These are phyloP conservation scores for Yarrowia osloensis DNA, from an alignment of 805 yeast species.

Conservation along the genomic window DNA sequence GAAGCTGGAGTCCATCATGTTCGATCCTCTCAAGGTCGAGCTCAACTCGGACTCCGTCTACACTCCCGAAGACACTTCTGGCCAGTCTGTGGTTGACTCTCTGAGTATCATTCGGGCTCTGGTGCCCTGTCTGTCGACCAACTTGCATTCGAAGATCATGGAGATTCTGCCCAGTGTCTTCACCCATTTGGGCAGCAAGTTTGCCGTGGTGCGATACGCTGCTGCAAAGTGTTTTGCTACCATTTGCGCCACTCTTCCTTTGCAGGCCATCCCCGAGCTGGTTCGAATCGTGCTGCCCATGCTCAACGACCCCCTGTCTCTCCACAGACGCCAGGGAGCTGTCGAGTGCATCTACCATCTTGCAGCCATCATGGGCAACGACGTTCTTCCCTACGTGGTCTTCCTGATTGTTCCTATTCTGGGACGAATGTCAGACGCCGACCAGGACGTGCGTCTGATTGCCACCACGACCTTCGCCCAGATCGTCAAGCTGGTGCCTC, in stretches of 20 bases:
- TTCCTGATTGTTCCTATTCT: slow-evolving; percentile 93
- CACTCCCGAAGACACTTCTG: slow-evolving; percentile 50
- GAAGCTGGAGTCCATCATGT: slow-evolving; percentile 62
- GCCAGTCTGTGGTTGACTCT: slow-evolving; percentile 83
- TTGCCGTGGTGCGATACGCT: slow-evolving; percentile 83
- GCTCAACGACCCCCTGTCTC: slow-evolving; percentile 70
- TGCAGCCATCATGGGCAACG: slow-evolving; percentile 80
- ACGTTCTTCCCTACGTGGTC: slow-evolving; percentile 89
- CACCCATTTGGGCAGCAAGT: slow-evolving; percentile 61
- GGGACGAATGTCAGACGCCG: slow-evolving; percentile 97
- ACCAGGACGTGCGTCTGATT: slow-evolving; percentile 79
- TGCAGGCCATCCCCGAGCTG: slow-evolving; percentile 71
- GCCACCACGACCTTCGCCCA: slow-evolving; percentile 97
- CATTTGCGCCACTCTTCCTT: slow-evolving; percentile 67
- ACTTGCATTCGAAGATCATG: slow-evolving; percentile 53
- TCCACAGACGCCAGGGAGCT: slow-evolving; percentile 85
- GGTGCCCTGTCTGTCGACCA: slow-evolving; percentile 57
- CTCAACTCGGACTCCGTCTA: slow-evolving; percentile 39
- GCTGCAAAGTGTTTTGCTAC: slow-evolving; percentile 88
- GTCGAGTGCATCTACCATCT: slow-evolving; percentile 88
- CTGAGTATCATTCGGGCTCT: slow-evolving; percentile 78
- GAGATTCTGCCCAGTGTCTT: slow-evolving; percentile 56
- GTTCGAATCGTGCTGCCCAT: slow-evolving; percentile 79
- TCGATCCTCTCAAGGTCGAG: slow-evolving; percentile 41
- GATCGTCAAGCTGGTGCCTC: slow-evolving; percentile 89